Evolutionary conservation across 108 stramenopile genomes (phyloP).

Genomic region (Cyclotella atomus): DNA sequence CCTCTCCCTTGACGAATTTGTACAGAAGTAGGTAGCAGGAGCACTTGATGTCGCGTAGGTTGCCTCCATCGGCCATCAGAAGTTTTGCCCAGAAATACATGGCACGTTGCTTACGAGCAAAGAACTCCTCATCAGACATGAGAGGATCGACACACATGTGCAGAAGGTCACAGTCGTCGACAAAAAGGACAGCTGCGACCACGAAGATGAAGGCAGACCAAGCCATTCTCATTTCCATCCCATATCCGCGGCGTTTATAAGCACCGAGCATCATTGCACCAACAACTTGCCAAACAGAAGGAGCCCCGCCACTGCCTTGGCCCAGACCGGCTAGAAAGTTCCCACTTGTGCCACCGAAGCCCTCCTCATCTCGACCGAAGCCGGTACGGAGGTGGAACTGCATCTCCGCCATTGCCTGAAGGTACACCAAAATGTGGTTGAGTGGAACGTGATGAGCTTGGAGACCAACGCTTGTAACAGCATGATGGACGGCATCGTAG

Average conservation of each 20-base stretch:
- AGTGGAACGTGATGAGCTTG: background rate
- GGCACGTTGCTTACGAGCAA: background rate
- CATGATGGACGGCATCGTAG: slow-evolving; percentile 5
- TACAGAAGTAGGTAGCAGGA: background rate
- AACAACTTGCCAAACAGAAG: background rate
- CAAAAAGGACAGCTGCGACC: background rate
- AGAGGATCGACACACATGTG: background rate
- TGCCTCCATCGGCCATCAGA: slow-evolving; percentile 10
- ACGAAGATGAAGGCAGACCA: background rate
- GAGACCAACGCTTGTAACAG: background rate
- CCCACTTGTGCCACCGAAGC: background rate
- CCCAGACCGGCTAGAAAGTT: background rate
- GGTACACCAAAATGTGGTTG: background rate
- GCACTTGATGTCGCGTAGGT: slow-evolving; percentile 3
- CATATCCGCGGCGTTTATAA: slow-evolving; percentile 5
- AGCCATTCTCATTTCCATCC: background rate
- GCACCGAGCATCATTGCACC: background rate
- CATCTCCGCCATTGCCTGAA: background rate
- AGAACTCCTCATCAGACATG: background rate
- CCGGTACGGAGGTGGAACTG: background rate
- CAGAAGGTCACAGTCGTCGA: slow-evolving; percentile 10
- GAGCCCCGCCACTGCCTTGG: slow-evolving; percentile 11
- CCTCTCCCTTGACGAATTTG: background rate
- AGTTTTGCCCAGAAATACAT: slow-evolving; percentile 8
- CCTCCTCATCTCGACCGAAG: background rate